Evolutionary conservation across 2,329 filamentous ascomycete species (phyloP).

Genomic region (Colletotrichum ledebouriae): DNA sequence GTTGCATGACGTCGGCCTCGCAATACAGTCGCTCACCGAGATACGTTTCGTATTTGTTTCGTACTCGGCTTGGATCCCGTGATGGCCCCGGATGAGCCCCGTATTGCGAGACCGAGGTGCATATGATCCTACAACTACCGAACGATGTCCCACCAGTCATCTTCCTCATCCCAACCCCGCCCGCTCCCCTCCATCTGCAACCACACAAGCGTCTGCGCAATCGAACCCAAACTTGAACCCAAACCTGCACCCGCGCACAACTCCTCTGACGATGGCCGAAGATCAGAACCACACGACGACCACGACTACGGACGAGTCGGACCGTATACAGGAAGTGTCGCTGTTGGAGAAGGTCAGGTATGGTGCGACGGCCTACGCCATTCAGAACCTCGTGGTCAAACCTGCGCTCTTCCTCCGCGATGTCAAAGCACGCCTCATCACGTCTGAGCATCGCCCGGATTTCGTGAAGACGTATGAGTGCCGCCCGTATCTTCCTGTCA

Average conservation of each 20-base stretch:
- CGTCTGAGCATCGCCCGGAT: conserved; percentile 33
- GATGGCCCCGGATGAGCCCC: conserved; percentile 14
- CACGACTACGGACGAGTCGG: conserved; percentile 20
- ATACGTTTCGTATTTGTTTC: conserved; percentile 36
- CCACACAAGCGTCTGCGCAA: conserved; percentile 25
- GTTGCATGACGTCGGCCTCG: background rate
- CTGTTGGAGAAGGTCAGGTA: conserved; percentile 33
- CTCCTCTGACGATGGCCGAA: conserved; percentile 29
- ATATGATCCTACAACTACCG: conserved; percentile 38
- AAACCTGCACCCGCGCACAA: conserved; percentile 12
- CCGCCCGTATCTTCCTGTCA: conserved; percentile 39
- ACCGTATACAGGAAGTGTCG: conserved; percentile 18
- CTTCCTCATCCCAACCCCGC: conserved; percentile 31
- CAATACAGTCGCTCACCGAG: too few relatives aligned
- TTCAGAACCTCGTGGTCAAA: conserved; percentile 37
- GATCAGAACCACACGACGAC: conserved; percentile 27
- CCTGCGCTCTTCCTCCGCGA: conserved; percentile 32
- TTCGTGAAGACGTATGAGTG: conserved; percentile 41
- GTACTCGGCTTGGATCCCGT: conserved; percentile 35
- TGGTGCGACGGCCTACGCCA: conserved; percentile 29
- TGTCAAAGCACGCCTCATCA: conserved; percentile 26
- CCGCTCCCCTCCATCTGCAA: conserved; percentile 21
- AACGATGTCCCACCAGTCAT: conserved; percentile 24
- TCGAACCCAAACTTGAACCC: conserved; percentile 20
- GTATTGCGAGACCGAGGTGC: conserved; percentile 33